These are phyloP conservation scores for Kazachstania sp. DNA, from an alignment of 1,139 yeast species.

Conservation along the genomic window DNA sequence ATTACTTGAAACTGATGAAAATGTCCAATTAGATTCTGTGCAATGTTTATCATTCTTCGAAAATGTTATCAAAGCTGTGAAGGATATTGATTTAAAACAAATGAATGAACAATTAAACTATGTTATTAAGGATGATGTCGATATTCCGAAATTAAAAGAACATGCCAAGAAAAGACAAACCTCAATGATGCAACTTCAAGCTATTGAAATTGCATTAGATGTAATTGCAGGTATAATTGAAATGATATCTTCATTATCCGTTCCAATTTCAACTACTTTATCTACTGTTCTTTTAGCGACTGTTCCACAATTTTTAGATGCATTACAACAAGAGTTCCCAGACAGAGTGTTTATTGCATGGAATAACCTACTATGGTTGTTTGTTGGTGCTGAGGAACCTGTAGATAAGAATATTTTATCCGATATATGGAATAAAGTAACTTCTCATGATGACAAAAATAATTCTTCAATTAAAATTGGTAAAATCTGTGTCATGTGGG, in stretches of 20 bases:
- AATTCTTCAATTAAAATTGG: constrained; percentile 39
- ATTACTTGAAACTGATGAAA: constrained; percentile 36
- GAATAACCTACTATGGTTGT: constrained; percentile 60
- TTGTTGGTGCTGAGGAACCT: constrained; percentile 15
- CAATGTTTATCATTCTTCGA: constrained; percentile 29
- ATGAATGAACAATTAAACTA: constrained; percentile 14
- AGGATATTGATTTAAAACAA: constrained; percentile 37
- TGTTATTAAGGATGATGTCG: constrained; percentile 11
- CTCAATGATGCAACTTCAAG: constrained; percentile 50
- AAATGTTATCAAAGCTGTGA: constrained; percentile 28
- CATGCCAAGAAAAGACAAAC: constrained; percentile 36
- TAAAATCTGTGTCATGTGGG: constrained; percentile 55
- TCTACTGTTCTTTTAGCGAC: constrained; percentile 31
- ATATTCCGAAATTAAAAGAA: constrained; percentile 35
- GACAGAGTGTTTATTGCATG: constrained; percentile 55
- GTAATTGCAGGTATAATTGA: constrained; percentile 70
- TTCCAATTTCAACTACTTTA: constrained; percentile 25
- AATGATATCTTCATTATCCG: constrained; percentile 32
- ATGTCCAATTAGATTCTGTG: constrained; percentile 12
- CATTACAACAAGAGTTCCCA: constrained; percentile 38
- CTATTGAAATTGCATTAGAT: constrained; percentile 65
- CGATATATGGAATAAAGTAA: constrained; percentile 6
- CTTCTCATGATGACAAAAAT: constrained; percentile 13
- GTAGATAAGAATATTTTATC: constrained; percentile 6
- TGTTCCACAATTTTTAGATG: constrained; percentile 37